Evolutionary conservation across 176 grass and related monocot genomes (phyloP).

Genomic region (Juncus effusus): DNA sequence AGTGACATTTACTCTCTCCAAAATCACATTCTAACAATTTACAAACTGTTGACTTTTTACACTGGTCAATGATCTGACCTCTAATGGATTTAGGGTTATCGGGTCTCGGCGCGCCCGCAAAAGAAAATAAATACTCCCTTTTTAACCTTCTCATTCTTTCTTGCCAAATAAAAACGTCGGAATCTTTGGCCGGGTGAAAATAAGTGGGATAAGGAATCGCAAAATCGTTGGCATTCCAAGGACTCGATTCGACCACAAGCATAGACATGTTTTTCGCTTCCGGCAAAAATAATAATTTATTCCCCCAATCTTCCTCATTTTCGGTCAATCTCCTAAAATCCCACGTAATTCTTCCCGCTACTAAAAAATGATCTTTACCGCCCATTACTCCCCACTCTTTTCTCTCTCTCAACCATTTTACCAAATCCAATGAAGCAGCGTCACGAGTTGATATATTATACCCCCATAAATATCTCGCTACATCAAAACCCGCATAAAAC

Average conservation of each 20-base stretch:
- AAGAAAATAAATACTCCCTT: conserved; percentile 78
- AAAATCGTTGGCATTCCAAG: conserved; percentile 94
- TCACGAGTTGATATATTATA: conserved; percentile 71
- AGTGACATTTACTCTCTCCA: conserved; percentile 95
- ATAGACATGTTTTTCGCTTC: conserved; percentile 92
- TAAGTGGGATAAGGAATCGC: conserved; percentile 87
- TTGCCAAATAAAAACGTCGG: conserved; percentile 81
- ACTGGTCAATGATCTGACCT: conserved; percentile 78
- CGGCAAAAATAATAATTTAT: conserved; percentile 81
- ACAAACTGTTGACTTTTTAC: conserved; percentile 61
- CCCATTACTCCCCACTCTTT: conserved; percentile 90
- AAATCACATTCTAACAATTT: conserved; percentile 88
- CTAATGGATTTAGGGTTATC: conserved; percentile 82
- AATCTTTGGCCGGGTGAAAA: conserved; percentile 84
- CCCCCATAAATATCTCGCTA: conserved; percentile 86
- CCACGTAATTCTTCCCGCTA: conserved; percentile 88
- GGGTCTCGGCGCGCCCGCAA: conserved; percentile 86
- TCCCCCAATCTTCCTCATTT: conserved; percentile 73
- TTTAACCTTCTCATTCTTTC: conserved; percentile 88
- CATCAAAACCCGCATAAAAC: conserved; percentile 88
- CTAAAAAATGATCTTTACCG: conserved; percentile 89
- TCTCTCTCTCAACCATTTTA: conserved; percentile 73
- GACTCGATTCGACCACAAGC: conserved; percentile 93
- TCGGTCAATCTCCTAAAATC: conserved; percentile 87
- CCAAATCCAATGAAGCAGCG: conserved; percentile 75